Base-by-base conservation (phyloP, 257 asterid genomes). In the Cordia subcordata region DNA sequence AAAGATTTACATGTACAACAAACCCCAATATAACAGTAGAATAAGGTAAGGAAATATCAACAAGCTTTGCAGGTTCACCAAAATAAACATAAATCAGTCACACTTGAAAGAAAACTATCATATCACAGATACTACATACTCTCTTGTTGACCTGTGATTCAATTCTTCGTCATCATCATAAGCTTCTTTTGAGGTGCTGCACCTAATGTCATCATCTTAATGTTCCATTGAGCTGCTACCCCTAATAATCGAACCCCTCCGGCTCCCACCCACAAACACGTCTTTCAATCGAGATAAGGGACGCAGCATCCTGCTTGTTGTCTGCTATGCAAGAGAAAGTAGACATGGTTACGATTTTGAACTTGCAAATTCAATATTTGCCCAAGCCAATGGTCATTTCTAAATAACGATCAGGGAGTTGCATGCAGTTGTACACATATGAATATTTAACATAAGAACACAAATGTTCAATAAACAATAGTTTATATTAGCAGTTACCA, bases 271-370 rank as follows among this genome's bases (percentile, higher is more conserved):
- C 60, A 82, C 78, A 51, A 85, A 57, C 56, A 71, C 71, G 13
- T 76, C 86, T 78, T 85, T 85, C 62, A 85, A 65, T 62, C 88
- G 84, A 57, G 82, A 62, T 51, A 82, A 53, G 55, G 90, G 84
- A n/a, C 80, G 78, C 20, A 85, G 46, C 66, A 82, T 45, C 81
- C 78, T 68, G 69, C 75, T 64, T 77, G 76, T 80, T 69, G 58
- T 78, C 94, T 85, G 82, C 45, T 45, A 37, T 9, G 0, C 21
- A 11, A 20, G 37, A 23, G 58, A 69, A 67, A 53, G 38, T 55
- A 38, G 17, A 49, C 16, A 37, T 11, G 40, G 11, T 8, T 14
- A 46, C 14, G 49, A 11, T 42, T 21, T 5, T 5, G 20, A 40
- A 54, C 17, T 18, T 18, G 38, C 13, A 10, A 33, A 15, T 11